These are phyloP conservation scores for Inonotus obliquus DNA, from an alignment of 1,284 basidiomycete genomes.

Conservation along the genomic window DNA sequence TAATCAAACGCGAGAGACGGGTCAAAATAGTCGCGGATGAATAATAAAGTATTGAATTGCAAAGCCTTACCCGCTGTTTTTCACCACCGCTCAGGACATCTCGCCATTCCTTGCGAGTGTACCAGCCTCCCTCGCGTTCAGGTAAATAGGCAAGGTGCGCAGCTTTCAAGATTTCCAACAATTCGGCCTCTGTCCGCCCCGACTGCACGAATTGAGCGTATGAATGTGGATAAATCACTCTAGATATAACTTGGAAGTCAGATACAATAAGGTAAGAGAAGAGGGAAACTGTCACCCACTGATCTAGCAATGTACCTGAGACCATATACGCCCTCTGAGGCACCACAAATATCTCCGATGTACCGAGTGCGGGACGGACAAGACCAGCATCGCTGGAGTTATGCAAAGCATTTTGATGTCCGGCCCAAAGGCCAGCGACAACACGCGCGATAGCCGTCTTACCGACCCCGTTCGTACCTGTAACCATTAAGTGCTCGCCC, in stretches of 20 bases:
- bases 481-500: slow-evolving; percentile 92
- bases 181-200: slow-evolving; percentile 61
- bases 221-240: slow-evolving; percentile 79
- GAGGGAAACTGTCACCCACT: slow-evolving; percentile 41
- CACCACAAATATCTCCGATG: slow-evolving; percentile 74
- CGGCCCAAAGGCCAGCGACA: slow-evolving; percentile 84
- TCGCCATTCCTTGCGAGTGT: slow-evolving; percentile 92
- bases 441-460: slow-evolving; percentile 93
- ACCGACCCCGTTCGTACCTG: slow-evolving; percentile 89
- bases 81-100: slow-evolving; percentile 93
- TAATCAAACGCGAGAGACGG: no score
- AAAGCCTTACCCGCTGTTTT: slow-evolving; percentile 71
- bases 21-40: neutral
- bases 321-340: slow-evolving; percentile 93
- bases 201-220: slow-evolving; percentile 69
- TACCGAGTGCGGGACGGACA: slow-evolving; percentile 38
- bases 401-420: slow-evolving; percentile 27
- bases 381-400: slow-evolving; percentile 34
- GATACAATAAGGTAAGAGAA: neutral
- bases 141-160: slow-evolving; percentile 88
- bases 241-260: slow-evolving; percentile 20
- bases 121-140: slow-evolving; percentile 85
- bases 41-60: neutral
- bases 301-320: slow-evolving; percentile 82
- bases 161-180: slow-evolving; percentile 70